Base-by-base conservation (phyloP, 352 stramenopile genomes). In the Pythium monospermum region DNA sequence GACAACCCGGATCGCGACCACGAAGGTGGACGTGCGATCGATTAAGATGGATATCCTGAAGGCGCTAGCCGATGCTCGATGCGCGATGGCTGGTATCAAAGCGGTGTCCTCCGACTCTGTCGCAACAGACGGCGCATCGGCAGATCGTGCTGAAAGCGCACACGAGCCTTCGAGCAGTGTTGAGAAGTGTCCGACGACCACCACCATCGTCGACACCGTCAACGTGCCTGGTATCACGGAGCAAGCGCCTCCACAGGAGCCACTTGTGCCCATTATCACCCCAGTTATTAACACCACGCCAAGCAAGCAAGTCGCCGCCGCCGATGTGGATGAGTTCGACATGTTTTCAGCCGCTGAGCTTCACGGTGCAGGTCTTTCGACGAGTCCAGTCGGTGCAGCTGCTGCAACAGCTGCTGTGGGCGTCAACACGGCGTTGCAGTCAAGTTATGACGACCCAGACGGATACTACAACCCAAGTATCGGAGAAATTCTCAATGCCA, bases 401-500 rank as follows among this genome's bases (percentile, higher is more conserved):
- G 61, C 74, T 22, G 70, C 69, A 7, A 62, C 56, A 10, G 22
- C 48, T 6, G 16, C 39, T 19, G 18, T 73, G 0, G 59, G 76
- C 27, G 64, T 70, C 13, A 61, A 70, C 26, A 63, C 71, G 16
- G 60, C 61, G 4, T 28, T 87, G 15, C 76, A 91, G 37, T 91
- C 84, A 19, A 97, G 98, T 59, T 98, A 87, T 53, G 96, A 99
- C 58, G 96, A 99, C 59, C 69, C 71, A 0, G 97, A 99, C 37
- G 97, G 97, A 8, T 99, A 99, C 69, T 99, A 99, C 75, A 96
- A 88, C 37, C 84, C 93, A 11, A 90, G 69, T 2, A 94, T 98
- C 45, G 96, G 95, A 19, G 96, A 99, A 68, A 54, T 98, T 6
- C 83, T 99, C 2, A 76, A 91, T 43, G 74, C 72, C 6, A 76